phyloP scores from a whole-genome alignment of 768 basidiomycete genomes.

The Mycena rosella region DNA sequence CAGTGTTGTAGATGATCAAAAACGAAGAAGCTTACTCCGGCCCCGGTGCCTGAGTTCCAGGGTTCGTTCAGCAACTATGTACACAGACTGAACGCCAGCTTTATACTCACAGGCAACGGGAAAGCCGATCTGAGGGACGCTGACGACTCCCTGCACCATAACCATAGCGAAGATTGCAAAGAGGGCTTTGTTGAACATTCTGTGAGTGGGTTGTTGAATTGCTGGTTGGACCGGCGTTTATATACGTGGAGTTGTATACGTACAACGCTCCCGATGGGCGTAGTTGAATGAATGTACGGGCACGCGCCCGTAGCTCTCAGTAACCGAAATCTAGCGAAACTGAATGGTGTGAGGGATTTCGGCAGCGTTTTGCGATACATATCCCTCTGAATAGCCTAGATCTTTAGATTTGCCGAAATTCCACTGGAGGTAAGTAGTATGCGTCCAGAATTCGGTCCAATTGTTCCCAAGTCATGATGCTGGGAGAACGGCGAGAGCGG shows the following conservation, averaged over 20 bases:
- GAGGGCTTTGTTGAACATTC: too few species aligned
- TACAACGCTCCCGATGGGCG: conserved; percentile 10
- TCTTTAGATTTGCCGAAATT: conserved; percentile 12
- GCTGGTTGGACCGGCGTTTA: conserved; percentile 9
- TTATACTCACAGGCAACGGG: conserved; percentile 17
- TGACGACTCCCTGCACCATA: too few species aligned
- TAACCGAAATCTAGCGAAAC: conserved; percentile 15
- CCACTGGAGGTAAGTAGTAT: conserved; percentile 15
- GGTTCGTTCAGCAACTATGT: conserved; percentile 13
- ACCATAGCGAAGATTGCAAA: too few species aligned
- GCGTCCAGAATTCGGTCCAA: conserved; percentile 3
- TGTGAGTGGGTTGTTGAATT: conserved; percentile 11
- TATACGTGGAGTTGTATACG: conserved; percentile 11
- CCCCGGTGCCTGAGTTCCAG: conserved; percentile 12
- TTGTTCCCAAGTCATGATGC: conserved; percentile 11
- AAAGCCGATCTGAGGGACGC: conserved; percentile 16
- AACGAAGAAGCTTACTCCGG: conserved; percentile 15
- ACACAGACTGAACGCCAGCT: conserved; percentile 14
- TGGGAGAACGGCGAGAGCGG: conserved; percentile 9
- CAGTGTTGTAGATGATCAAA: conserved; percentile 14
- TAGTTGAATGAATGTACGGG: conserved; percentile 13
- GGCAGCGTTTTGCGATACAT: conserved; percentile 7
- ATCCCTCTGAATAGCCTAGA: conserved; percentile 13
- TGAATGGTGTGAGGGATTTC: conserved; percentile 13
- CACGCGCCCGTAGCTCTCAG: conserved; percentile 4